These are phyloP conservation scores for Dioszegia hungarica DNA, from an alignment of 768 basidiomycete species.

Conservation along the genomic window DNA sequence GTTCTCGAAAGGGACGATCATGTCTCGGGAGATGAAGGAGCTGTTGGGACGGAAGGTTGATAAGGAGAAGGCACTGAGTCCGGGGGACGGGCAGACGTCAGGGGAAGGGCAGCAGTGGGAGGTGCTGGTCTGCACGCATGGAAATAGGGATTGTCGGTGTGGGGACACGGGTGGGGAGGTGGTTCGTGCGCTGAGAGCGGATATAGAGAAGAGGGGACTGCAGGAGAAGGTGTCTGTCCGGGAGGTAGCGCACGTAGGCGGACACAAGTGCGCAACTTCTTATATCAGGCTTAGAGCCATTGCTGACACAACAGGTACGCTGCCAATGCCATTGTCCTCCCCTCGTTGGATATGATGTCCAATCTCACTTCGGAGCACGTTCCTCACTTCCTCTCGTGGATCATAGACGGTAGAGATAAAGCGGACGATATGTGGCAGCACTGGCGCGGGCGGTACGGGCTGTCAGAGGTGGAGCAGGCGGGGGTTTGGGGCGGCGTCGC, in stretches of 20 bases:
- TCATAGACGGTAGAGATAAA: slow-evolving; percentile 46
- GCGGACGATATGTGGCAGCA: slow-evolving; percentile 52
- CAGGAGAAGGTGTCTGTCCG: slow-evolving; percentile 53
- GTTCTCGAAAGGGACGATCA: neutral
- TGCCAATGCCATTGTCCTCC: slow-evolving; percentile 47
- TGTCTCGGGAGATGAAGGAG: neutral
- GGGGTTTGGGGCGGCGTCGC: slow-evolving; percentile 18
- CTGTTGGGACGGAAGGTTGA: neutral
- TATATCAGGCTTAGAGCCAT: neutral
- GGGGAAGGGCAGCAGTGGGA: slow-evolving; percentile 16
- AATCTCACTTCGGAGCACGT: slow-evolving; percentile 59
- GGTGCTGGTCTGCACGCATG: slow-evolving; percentile 67
- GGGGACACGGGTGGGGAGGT: slow-evolving; percentile 62
- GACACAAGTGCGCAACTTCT: slow-evolving; percentile 76
- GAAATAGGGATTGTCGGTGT: slow-evolving; percentile 72
- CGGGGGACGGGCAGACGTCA: neutral
- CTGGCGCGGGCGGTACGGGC: slow-evolving; percentile 71
- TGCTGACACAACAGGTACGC: slow-evolving; percentile 37
- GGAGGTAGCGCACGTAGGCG: slow-evolving; percentile 74
- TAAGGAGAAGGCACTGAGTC: neutral
- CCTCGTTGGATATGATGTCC: slow-evolving; percentile 58
- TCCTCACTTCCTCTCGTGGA: slow-evolving; percentile 55
- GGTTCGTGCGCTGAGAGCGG: slow-evolving; percentile 56
- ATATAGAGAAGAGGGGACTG: slow-evolving; percentile 53
- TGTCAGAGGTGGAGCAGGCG: slow-evolving; percentile 58